Evolutionary conservation across 352 stramenopile species (phyloP).

Genomic region (Pythium plurisporium): DNA sequence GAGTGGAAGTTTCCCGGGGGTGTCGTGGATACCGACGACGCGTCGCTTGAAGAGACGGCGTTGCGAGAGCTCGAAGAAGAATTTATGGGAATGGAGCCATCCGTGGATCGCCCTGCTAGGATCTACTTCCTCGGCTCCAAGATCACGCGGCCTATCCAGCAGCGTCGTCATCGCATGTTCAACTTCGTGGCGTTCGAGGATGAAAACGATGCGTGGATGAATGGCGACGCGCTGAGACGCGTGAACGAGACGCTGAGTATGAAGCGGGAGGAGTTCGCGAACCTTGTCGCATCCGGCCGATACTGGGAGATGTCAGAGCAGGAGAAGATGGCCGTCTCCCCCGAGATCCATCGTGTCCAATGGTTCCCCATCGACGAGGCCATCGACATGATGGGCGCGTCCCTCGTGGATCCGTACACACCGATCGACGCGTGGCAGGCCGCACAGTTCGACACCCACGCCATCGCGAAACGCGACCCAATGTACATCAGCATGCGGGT

Average conservation of each 20-base stretch:
- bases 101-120: neutral
- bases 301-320: conserved; percentile 36
- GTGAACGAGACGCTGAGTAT: conserved; percentile 39
- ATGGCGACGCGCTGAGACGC: conserved; percentile 17
- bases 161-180: conserved; percentile 49
- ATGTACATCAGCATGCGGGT: conserved; percentile 54
- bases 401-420: conserved; percentile 24
- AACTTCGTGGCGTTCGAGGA: conserved; percentile 64
- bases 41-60: conserved; percentile 31
- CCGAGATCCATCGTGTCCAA: conserved; percentile 46
- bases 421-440: conserved; percentile 42
- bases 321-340: conserved; percentile 45
- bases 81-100: conserved; percentile 35
- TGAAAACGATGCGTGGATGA: conserved; percentile 47
- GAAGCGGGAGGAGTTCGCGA: conserved; percentile 38
- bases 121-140: conserved; percentile 42
- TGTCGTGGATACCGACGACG: conserved; percentile 38
- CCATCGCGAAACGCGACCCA: conserved; percentile 33
- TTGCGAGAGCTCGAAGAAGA: conserved; percentile 52
- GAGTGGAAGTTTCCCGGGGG: conserved; percentile 68
- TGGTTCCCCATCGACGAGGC: conserved; percentile 54
- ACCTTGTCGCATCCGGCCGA: conserved; percentile 23
- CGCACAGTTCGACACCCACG: conserved; percentile 32
- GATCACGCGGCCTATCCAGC: conserved; percentile 40
- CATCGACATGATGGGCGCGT: conserved; percentile 39